Base-by-base conservation (phyloP, 1,284 basidiomycete species). In the Neolentinus lepideus region DNA sequence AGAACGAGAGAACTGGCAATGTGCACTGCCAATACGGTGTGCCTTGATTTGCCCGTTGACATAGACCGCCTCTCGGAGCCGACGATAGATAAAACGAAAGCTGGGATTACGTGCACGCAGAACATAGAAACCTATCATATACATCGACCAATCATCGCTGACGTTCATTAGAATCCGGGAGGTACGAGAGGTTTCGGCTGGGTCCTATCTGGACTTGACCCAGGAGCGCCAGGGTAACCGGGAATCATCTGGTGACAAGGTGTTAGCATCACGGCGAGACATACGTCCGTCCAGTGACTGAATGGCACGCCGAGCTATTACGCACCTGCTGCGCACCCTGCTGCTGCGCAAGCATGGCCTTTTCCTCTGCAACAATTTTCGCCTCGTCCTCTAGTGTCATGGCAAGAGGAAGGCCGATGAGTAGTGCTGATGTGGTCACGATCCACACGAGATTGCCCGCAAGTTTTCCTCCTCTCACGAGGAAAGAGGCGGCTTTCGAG, bases 351-450 rank as follows among this genome's bases (percentile, higher is more conserved):
- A 92, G 75, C 81, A 94, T 86, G 72, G 98, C 94, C 75, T 92
- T 89, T 75, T 99, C 96, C 74, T 98, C 95, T 56, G 89, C 87
- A 3, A 94, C 88, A 58, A 97, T 84, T 73, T 94, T 93, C 53
- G 90, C 89, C 76, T 99, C 96, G 72, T 97, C 96, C 73, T 99
- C 96, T 61, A 98, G 80, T 56, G 88, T 90, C 62, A 99, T 79
- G 1, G 94, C 94, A 61, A 98, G 80, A 26, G 96, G 96, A 52
- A 99, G 79, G 6, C 92, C 97, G 52, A 99, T 88, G 57, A 99
- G 83, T 52, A 99, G 77, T 0, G 94, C 94, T 51, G 88, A 93
- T 16, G 96, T 99, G 57, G 93, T 96, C 67, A 96, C 78, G 61
- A 98, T 83, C 96, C 96, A 99, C 54, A 94, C 90, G 65, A 95